Percentiles rank a stretch among this genome's conserved stretches.
phyloP scores from a whole-genome alignment of 352 stramenopile genomes.

The Globisporangium orthogonon region DNA sequence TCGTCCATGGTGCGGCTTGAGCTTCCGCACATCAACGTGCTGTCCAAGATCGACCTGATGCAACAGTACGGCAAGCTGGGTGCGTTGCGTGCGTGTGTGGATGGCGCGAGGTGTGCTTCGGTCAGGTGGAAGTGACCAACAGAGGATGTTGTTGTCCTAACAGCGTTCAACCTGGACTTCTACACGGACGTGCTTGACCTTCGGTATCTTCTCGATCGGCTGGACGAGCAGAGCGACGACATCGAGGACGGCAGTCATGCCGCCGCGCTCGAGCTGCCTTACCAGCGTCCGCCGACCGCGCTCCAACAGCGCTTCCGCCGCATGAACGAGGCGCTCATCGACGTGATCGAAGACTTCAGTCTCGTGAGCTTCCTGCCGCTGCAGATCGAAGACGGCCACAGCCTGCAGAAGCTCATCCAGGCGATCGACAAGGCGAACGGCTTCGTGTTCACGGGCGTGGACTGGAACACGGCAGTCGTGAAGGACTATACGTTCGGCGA shows the following conservation, averaged over 20 bases:
- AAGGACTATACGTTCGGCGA: constrained; percentile 71
- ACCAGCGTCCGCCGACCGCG: constrained; percentile 23
- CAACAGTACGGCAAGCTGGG: constrained; percentile 86
- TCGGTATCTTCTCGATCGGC: constrained; percentile 70
- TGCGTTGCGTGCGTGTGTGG: constrained; percentile 7
- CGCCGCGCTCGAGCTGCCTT: constrained; percentile 25
- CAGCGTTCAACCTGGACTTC: constrained; percentile 85
- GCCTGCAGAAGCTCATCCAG: constrained; percentile 55
- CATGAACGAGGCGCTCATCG: constrained; percentile 81
- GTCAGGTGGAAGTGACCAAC: neutral
- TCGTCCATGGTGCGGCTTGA: constrained; percentile 97
- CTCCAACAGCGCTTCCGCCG: constrained; percentile 55
- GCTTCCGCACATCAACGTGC: constrained; percentile 97
- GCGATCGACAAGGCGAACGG: constrained; percentile 82
- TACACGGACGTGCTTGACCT: constrained; percentile 86
- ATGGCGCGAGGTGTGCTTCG: neutral
- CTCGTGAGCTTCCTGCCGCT: constrained; percentile 78
- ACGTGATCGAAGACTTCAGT: constrained; percentile 86
- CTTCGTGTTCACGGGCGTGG: constrained; percentile 72
- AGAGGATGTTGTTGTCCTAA: neutral
- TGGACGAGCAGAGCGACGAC: constrained; percentile 61
- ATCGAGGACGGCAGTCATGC: constrained; percentile 27
- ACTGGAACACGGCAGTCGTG: constrained; percentile 72
- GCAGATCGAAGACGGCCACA: constrained; percentile 72
- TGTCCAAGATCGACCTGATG: constrained; percentile 99